Evolutionary conservation across 768 basidiomycete species (phyloP).

Genomic region (Symmetrospora coprosmae): DNA sequence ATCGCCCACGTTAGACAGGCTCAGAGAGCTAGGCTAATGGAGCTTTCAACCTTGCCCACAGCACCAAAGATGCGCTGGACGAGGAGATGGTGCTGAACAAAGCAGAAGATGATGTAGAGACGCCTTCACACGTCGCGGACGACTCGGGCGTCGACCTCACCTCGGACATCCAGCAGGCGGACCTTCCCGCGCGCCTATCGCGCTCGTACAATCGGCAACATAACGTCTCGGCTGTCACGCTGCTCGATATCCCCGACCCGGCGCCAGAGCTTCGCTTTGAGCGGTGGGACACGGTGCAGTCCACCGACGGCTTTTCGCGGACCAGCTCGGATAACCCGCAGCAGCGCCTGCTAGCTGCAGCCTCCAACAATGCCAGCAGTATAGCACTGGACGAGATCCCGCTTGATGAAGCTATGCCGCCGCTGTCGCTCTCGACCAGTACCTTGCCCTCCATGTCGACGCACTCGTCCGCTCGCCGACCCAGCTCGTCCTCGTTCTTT

Average conservation of each 20-base stretch:
- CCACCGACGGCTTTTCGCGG: background rate
- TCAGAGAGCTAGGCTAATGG: too few species aligned
- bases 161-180: too few species aligned
- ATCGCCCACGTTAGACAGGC: background rate
- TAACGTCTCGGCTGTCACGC: background rate
- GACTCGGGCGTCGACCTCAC: too few species aligned
- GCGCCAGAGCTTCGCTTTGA: conserved; percentile 14
- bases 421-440: too few species aligned
- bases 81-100: conserved; percentile 15
- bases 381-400: background rate
- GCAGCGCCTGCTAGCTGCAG: background rate
- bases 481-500: conserved; percentile 16
- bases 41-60: too few species aligned
- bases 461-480: background rate
- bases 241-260: conserved; percentile 4
- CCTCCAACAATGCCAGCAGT: background rate
- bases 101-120: background rate
- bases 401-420: background rate
- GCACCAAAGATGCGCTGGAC: background rate
- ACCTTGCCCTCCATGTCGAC: too few species aligned
- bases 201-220: too few species aligned
- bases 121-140: too few species aligned
- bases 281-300: background rate
- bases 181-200: too few species aligned
- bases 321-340: background rate